phyloP scores from a whole-genome alignment of 208 protist species.

The Acanthamoeba lenticulata region DNA sequence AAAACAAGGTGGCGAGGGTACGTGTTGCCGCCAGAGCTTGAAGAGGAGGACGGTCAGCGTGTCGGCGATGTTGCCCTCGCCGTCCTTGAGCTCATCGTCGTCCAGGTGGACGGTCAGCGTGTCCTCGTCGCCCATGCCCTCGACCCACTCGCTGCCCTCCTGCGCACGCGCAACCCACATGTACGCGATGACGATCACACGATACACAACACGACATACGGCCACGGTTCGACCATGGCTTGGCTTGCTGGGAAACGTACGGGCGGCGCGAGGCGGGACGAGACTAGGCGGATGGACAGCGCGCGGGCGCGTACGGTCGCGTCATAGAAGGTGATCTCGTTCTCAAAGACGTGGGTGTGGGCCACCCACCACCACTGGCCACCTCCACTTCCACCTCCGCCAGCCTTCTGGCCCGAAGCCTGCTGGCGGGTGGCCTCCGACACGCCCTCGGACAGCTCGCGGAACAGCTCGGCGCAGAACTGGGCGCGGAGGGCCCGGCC shows the following conservation, averaged over 20 bases:
- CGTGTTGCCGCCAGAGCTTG: conserved; percentile 16
- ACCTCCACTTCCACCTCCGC: no score
- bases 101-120: not conserved
- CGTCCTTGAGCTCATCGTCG: not conserved
- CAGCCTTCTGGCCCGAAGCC: not conserved
- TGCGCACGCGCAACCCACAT: no score
- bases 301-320: not conserved
- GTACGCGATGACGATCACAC: not conserved
- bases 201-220: not conserved
- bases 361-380: not conserved
- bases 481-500: not conserved
- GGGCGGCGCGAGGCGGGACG: not conserved
- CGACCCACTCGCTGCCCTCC: not conserved
- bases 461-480: not conserved
- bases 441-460: not conserved
- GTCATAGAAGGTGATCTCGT: conserved; percentile 37
- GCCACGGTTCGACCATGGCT: not conserved
- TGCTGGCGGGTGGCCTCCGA: conserved; percentile 5
- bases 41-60: conserved; percentile 5
- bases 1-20: not conserved
- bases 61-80: not conserved
- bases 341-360: not conserved
- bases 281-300: not conserved
- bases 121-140: conserved; percentile 7
- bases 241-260: not conserved